A percentile compares a stretch with the other conserved stretches of the same genome.
Conservation (phyloP, 768 basidiomycete genomes). For the Suillus discolor region DNA sequence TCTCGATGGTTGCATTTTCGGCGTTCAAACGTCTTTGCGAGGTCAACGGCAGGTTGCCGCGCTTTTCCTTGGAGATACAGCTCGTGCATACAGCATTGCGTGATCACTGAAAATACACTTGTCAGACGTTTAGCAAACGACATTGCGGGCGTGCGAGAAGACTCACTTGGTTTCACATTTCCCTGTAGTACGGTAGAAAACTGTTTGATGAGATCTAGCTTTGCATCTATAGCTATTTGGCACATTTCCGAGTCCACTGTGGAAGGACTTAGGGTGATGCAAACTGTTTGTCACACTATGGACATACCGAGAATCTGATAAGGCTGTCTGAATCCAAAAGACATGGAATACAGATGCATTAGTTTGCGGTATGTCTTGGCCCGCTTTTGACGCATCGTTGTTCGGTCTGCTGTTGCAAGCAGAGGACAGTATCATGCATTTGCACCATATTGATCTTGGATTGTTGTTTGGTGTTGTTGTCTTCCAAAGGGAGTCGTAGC, state of each 20-base stretch:
- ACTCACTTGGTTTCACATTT: conserved; percentile 87
- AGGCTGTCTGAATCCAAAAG: conserved; percentile 91
- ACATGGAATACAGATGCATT: conserved; percentile 85
- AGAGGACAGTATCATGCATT: neutral
- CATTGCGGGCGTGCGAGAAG: conserved; percentile 12
- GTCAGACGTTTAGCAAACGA: conserved; percentile 30
- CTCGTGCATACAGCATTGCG: conserved; percentile 95
- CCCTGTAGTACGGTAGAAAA: conserved; percentile 81
- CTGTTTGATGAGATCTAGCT: conserved; percentile 78
- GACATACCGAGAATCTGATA: conserved; percentile 86
- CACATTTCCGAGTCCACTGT: conserved; percentile 84
- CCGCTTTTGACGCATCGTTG: conserved; percentile 87
- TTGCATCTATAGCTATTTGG: conserved; percentile 62
- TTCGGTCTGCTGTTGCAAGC: neutral
- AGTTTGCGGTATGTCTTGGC: conserved; percentile 94
- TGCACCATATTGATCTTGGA: neutral
- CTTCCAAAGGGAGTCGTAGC: neutral
- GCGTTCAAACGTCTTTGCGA: conserved; percentile 93
- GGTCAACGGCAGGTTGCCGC: conserved; percentile 76
- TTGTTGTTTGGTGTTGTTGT: conserved; percentile 32
- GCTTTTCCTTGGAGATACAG: conserved; percentile 82
- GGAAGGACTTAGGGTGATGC: conserved; percentile 30
- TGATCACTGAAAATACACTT: conserved; percentile 84
- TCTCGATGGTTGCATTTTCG: conserved; percentile 94
- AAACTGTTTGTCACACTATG: neutral